Conservation (phyloP, 257 asterid genomes). For the Solanum neorickii region DNA sequence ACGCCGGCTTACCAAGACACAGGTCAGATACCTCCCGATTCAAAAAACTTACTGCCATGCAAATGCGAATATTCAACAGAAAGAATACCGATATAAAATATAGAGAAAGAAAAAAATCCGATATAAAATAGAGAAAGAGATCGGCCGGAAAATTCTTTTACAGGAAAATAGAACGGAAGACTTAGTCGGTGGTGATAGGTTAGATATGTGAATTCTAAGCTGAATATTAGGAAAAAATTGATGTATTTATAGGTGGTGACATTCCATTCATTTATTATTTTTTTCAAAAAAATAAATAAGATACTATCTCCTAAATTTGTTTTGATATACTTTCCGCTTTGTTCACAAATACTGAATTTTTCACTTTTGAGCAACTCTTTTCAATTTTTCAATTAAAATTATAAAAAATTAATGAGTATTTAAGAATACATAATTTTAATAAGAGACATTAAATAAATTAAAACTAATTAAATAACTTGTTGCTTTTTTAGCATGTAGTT, state of each 20-base stretch:
- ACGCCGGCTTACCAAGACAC: conserved; percentile 76
- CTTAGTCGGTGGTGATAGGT: not conserved
- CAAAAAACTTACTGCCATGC: conserved; percentile 78
- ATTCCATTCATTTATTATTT: not conserved
- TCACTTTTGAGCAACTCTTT: too few relatives aligned
- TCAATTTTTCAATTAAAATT: too few relatives aligned
- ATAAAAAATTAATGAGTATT: too few relatives aligned
- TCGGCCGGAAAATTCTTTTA: not conserved
- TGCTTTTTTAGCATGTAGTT: not conserved
- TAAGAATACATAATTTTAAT: too few relatives aligned
- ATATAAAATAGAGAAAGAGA: not conserved
- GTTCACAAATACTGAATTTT: too few relatives aligned
- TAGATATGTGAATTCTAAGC: not conserved
- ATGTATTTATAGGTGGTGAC: not conserved
- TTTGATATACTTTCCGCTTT: too few relatives aligned
- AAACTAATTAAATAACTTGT: not conserved
- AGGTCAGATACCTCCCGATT: conserved; percentile 58
- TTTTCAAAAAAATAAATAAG: not conserved
- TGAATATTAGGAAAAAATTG: not conserved
- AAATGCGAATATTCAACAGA: not conserved
- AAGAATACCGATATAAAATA: not conserved
- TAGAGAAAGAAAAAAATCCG: not conserved
- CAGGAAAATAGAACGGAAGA: not conserved
- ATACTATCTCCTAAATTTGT: not conserved
- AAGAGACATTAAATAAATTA: too few relatives aligned